Percentiles rank a stretch among this genome's conserved stretches.
phyloP scores from a whole-genome alignment of 1,284 basidiomycete species.

The Puccinia sorghi region DNA sequence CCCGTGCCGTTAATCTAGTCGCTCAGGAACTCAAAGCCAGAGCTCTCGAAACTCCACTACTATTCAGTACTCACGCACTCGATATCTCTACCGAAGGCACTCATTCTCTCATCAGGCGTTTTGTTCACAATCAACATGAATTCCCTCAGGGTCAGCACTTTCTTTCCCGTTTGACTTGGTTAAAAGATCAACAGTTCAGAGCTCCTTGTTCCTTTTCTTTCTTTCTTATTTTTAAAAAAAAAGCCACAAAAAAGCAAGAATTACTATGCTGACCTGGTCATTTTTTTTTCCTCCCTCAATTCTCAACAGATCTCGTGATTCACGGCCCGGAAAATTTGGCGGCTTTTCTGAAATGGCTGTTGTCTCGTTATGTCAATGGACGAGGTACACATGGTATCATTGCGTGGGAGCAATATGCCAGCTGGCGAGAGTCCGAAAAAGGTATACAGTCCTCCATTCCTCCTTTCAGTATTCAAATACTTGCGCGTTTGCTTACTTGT shows the following conservation, averaged over 20 bases:
- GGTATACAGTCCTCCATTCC: not conserved
- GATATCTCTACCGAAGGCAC: slow-evolving; percentile 41
- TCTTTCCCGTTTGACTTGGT: not conserved
- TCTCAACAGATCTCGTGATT: slow-evolving; percentile 12
- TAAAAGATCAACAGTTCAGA: not conserved
- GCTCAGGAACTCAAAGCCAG: slow-evolving; percentile 39
- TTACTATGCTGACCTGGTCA: not conserved
- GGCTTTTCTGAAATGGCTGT: slow-evolving; percentile 46
- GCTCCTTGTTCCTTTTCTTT: not conserved
- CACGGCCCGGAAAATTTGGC: slow-evolving; percentile 36
- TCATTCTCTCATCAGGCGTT: slow-evolving; percentile 40
- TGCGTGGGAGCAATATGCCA: slow-evolving; percentile 36
- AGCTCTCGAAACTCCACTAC: slow-evolving; percentile 37
- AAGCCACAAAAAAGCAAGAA: no score
- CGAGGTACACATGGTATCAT: slow-evolving; percentile 20
- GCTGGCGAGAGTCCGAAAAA: slow-evolving; percentile 39
- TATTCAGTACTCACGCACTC: slow-evolving; percentile 42
- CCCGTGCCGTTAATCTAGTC: slow-evolving; percentile 12
- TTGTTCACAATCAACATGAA: slow-evolving; percentile 6
- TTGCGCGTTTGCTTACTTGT: not conserved
- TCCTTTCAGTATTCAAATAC: not conserved
- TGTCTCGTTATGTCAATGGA: slow-evolving; percentile 34
- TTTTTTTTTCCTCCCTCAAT: not conserved
- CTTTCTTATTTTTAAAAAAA: not conserved
- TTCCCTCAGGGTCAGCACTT: slow-evolving; percentile 5